Evolutionary conservation across 192 early-diverging fungal species (phyloP).

Genomic region (Pilobolus umbonatus): DNA sequence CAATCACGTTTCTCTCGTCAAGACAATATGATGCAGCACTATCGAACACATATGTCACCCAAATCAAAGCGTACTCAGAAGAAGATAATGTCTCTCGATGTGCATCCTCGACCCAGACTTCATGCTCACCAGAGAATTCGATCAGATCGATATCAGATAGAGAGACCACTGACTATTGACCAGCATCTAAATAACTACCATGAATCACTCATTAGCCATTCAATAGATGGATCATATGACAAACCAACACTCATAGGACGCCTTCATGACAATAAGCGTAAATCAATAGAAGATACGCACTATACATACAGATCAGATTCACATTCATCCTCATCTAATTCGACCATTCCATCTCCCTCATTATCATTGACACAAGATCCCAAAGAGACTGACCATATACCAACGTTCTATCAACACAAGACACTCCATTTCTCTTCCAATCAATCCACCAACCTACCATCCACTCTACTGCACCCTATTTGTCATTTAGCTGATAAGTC

Average conservation of each 20-base stretch:
- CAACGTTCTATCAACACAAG: constrained; percentile 21
- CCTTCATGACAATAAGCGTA: too few relatives aligned
- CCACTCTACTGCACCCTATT: constrained; percentile 15
- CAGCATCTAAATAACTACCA: constrained; percentile 35
- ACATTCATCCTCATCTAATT: neutral
- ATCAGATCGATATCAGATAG: constrained; percentile 21
- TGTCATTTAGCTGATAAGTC: neutral
- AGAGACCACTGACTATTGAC: constrained; percentile 34
- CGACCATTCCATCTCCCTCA: neutral
- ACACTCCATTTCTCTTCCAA: constrained; percentile 10
- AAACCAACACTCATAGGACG: neutral
- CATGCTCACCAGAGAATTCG: constrained; percentile 33
- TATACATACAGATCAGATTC: too few relatives aligned
- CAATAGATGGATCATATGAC: neutral
- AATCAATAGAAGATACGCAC: too few relatives aligned
- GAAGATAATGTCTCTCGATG: constrained; percentile 11
- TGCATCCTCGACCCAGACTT: constrained; percentile 22
- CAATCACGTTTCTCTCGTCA: constrained; percentile 71
- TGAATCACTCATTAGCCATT: constrained; percentile 5
- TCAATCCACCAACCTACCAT: constrained; percentile 6
- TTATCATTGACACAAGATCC: constrained; percentile 3
- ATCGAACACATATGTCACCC: constrained; percentile 71
- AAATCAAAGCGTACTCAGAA: constrained; percentile 53
- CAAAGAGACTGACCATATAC: neutral
- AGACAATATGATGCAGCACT: constrained; percentile 88